These are phyloP conservation scores for Porphyrellus cyaneotinctus DNA, from an alignment of 768 basidiomycete genomes.

Conservation along the genomic window DNA sequence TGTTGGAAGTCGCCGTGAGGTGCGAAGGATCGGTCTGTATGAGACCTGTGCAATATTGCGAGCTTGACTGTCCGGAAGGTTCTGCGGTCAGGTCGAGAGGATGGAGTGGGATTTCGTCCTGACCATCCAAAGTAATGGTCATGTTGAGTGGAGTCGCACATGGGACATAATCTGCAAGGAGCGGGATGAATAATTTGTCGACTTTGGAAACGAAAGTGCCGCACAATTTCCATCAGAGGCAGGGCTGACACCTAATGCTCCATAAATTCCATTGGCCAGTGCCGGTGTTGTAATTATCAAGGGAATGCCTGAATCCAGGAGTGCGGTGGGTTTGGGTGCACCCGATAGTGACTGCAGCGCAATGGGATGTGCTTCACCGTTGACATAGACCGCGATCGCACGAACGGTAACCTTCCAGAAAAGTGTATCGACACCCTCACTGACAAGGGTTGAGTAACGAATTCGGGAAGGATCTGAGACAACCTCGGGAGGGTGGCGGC, in stretches of 20 bases:
- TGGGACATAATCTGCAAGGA: conserved; percentile 61
- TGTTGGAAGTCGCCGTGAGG: conserved; percentile 34
- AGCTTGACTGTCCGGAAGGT: conserved; percentile 39
- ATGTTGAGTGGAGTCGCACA: conserved; percentile 70
- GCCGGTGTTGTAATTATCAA: conserved; percentile 55
- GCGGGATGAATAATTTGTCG: conserved; percentile 8
- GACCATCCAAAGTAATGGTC: conserved; percentile 59
- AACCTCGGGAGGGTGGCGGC: conserved; percentile 55
- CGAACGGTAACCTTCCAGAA: conserved; percentile 63
- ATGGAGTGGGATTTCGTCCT: conserved; percentile 57
- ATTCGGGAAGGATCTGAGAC: conserved; percentile 51
- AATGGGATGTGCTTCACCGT: conserved; percentile 40
- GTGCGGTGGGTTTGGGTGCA: conserved; percentile 50
- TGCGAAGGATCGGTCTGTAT: conserved; percentile 54
- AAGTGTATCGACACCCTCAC: conserved; percentile 37
- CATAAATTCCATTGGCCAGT: conserved; percentile 75
- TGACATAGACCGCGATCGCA: conserved; percentile 58
- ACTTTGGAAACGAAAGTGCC: conserved; percentile 21
- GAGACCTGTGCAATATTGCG: conserved; percentile 55
- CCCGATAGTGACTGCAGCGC: conserved; percentile 41
- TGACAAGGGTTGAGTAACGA: conserved; percentile 45
- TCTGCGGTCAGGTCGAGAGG: conserved; percentile 67
- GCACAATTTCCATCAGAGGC: conserved; percentile 59
- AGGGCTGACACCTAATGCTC: conserved; percentile 61
- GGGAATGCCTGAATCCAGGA: conserved; percentile 72